A percentile compares a stretch with the other conserved stretches of the same genome.
Evolutionary conservation across 2,329 filamentous ascomycete genomes (phyloP).

Genomic region (Hypocreales sp.): DNA sequence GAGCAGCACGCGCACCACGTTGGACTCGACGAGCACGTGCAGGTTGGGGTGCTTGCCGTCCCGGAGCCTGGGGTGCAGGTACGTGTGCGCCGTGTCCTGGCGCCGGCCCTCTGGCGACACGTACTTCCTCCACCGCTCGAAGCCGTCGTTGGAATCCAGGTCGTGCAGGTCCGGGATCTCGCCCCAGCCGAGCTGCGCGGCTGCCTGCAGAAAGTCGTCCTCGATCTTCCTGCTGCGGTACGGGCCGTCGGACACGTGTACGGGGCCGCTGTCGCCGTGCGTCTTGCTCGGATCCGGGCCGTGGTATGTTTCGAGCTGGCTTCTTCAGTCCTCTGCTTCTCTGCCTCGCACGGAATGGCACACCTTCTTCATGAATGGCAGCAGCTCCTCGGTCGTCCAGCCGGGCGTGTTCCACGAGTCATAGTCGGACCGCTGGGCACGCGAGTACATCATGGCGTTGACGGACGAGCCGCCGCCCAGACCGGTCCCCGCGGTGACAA

Average conservation of each 20-base stretch:
- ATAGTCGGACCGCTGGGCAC: slow-evolving; percentile 15
- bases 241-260: slow-evolving; percentile 36
- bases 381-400: slow-evolving; percentile 16
- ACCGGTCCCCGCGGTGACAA: slow-evolving; percentile 11
- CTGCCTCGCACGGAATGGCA: not conserved
- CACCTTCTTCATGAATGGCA: slow-evolving; percentile 16
- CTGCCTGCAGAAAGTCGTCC: slow-evolving; percentile 32
- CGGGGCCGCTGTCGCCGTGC: slow-evolving; percentile 28
- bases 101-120: slow-evolving; percentile 31
- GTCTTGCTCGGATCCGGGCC: slow-evolving; percentile 12
- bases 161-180: slow-evolving; percentile 38
- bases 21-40: slow-evolving; percentile 40
- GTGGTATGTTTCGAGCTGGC: slow-evolving; percentile 37
- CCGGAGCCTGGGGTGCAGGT: slow-evolving; percentile 18
- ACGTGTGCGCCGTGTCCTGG: slow-evolving; percentile 41
- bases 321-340: not conserved
- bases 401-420: slow-evolving; percentile 18
- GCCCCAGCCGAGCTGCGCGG: slow-evolving; percentile 23
- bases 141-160: slow-evolving; percentile 22
- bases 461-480: slow-evolving; percentile 18
- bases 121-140: slow-evolving; percentile 20
- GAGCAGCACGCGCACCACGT: slow-evolving; percentile 39
- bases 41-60: slow-evolving; percentile 33
- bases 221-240: slow-evolving; percentile 23
- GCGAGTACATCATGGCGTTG: slow-evolving; percentile 16